Evolutionary conservation across 495 filamentous ascomycete genomes (phyloP), one percentile per base, ranked within the genome.

Genomic region (Penicillium crystallinum): DNA sequence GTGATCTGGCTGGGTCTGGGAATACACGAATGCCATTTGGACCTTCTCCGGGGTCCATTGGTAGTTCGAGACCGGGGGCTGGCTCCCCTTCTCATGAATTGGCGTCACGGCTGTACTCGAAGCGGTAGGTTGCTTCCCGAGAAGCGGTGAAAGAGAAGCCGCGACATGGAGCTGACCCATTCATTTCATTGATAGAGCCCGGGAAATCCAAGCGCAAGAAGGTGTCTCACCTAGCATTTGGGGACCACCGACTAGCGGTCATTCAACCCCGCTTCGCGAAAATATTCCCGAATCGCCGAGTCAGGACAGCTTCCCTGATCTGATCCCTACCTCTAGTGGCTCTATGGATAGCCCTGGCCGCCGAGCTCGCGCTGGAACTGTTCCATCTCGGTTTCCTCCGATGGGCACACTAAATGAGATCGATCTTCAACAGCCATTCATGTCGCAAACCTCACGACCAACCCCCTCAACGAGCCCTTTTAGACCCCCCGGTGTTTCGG

Each of bases 191-290:
- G 45, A 45, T 62, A 96, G 92, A 55, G 90, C 95, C 35, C 81
- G 93, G 69, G 93, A 98, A 66, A 96, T 97, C 55, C 95, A 97
- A 74, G 91, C 91, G 33, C 91, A 97, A 73, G 95, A 97, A 78
- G 91, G 91, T 36, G 69, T 95, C 54, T 84, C 85, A 56, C 79
- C 89, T 44, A 90, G 88, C 66, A 83, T 91, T 23, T 97, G 95
- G 93, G 92, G 90, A 25, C 91, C 93, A 34, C 93, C 93, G 46
- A 92, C 95, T 29, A 95, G 91, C 66, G 91, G 90, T 49, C 87
- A 95, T 73, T 96, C 93, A 39, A 97, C 93, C 18, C 95, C 93
- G 54, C 80, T 98, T 50, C 88, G 93, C 54, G 93, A 97, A 72
- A 96, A 93, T 49, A 96, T 97, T 46, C 95, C 93, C 56, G 93